These are phyloP conservation scores for Xylaria polymorpha DNA, from an alignment of 2,329 filamentous ascomycete species.

Conservation along the genomic window DNA sequence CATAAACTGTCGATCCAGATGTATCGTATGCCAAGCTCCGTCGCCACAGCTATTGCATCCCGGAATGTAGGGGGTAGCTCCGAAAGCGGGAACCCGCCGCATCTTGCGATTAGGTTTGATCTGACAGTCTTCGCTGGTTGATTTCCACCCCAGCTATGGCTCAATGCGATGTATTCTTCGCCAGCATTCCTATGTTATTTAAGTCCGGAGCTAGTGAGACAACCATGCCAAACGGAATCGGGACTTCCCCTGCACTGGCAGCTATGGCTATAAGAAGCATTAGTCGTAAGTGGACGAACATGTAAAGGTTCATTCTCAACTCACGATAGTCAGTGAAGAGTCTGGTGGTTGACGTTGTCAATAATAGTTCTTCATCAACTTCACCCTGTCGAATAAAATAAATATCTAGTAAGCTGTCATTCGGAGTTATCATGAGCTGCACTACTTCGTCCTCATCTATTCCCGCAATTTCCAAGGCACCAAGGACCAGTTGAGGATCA, in stretches of 20 bases:
- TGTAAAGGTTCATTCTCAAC: neutral
- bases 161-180: slow-evolving; percentile 22
- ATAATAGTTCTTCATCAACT: slow-evolving; percentile 10
- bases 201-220: slow-evolving; percentile 5
- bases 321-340: slow-evolving; percentile 15
- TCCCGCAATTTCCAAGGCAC: slow-evolving; percentile 5
- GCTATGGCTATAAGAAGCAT: neutral
- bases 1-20: slow-evolving; percentile 28
- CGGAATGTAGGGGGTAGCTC: slow-evolving; percentile 20
- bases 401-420: slow-evolving; percentile 3
- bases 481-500: slow-evolving; percentile 4
- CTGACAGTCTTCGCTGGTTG: slow-evolving; percentile 14
- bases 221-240: slow-evolving; percentile 11
- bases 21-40: slow-evolving; percentile 15
- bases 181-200: slow-evolving; percentile 5
- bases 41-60: slow-evolving; percentile 20
- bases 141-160: slow-evolving; percentile 21
- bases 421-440: slow-evolving; percentile 11
- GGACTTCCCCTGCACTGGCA: neutral
- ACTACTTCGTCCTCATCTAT: slow-evolving; percentile 9
- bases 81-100: slow-evolving; percentile 8
- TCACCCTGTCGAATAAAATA: slow-evolving; percentile 9
- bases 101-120: slow-evolving; percentile 21
- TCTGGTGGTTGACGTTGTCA: slow-evolving; percentile 19
- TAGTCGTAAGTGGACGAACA: neutral